Percentiles rank a stretch among this genome's conserved stretches.
These are phyloP conservation scores for Mucor plumbeus DNA, from an alignment of 371 early-diverging fungal species.

Conservation along the genomic window DNA sequence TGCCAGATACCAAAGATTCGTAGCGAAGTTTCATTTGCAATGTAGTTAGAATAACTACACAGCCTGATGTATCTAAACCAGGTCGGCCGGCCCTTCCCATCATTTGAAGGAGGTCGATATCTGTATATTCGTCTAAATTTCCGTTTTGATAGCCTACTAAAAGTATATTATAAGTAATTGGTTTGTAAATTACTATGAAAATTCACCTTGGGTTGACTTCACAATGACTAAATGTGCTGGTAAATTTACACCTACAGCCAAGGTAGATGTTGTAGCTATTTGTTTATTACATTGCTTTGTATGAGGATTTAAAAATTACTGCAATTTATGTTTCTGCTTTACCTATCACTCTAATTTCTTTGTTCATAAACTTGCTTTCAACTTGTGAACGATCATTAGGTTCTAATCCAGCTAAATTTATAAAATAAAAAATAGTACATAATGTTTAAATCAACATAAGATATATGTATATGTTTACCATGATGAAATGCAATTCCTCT, in stretches of 20 bases:
- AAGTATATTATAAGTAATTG: not conserved
- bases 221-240: constrained; percentile 92
- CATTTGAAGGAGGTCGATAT: constrained; percentile 86
- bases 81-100: constrained; percentile 94
- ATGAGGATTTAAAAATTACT: not conserved
- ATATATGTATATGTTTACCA: constrained; percentile 34
- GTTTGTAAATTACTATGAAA: not conserved
- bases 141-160: constrained; percentile 66
- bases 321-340: not conserved
- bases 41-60: constrained; percentile 80
- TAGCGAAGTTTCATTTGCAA: constrained; percentile 58
- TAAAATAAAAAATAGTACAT: too few relatives aligned
- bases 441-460: not conserved
- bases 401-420: constrained; percentile 64
- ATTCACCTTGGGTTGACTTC: constrained; percentile 63
- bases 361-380: constrained; percentile 69
- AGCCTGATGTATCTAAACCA: constrained; percentile 80
- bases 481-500: constrained; percentile 81
- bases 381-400: constrained; percentile 64
- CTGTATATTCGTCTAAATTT: constrained; percentile 64
- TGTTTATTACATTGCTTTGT: not conserved
- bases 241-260: constrained; percentile 93
- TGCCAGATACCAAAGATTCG: constrained; percentile 60
- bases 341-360: constrained; percentile 71
- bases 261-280: constrained; percentile 84